Evolutionary conservation across 1,284 basidiomycete species (phyloP).

Genomic region (Apiotrichum sp.): DNA sequence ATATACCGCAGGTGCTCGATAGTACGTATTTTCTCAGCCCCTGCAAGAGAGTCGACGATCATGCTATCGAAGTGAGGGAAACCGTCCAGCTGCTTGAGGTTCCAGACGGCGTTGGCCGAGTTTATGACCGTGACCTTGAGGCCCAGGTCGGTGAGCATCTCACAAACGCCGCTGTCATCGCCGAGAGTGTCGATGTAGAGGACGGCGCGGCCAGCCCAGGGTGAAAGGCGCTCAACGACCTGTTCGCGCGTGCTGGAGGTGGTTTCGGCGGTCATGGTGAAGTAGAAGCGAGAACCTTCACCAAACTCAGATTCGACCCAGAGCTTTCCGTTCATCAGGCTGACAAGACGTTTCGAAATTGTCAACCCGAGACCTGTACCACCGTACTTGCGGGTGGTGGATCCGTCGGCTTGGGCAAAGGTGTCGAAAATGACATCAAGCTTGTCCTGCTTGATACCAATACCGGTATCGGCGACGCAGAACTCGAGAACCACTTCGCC

Average conservation of each 20-base stretch:
- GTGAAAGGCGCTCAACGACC: slow-evolving; percentile 67
- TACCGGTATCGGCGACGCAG: slow-evolving; percentile 96
- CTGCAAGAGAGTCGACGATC: slow-evolving; percentile 78
- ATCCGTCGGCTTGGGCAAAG: slow-evolving; percentile 97
- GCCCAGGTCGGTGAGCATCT: slow-evolving; percentile 73
- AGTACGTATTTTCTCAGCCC: slow-evolving; percentile 81
- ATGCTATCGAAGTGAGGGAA: slow-evolving; percentile 93
- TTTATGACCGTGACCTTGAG: slow-evolving; percentile 73
- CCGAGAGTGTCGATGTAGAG: slow-evolving; percentile 83
- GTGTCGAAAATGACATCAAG: slow-evolving; percentile 98
- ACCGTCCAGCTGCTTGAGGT: slow-evolving; percentile 54
- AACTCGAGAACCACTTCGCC: slow-evolving; percentile 86
- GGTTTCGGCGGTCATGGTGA: slow-evolving; percentile 67
- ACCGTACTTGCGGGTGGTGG: slow-evolving; percentile 92
- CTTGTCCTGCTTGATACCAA: slow-evolving; percentile 99
- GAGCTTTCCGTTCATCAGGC: slow-evolving; percentile 96
- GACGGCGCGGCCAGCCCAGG: slow-evolving; percentile 64
- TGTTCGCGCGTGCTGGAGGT: slow-evolving; percentile 53
- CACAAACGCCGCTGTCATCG: slow-evolving; percentile 70
- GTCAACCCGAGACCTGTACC: slow-evolving; percentile 96
- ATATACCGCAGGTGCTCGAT: slow-evolving; percentile 94
- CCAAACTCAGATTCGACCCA: slow-evolving; percentile 95
- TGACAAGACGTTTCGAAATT: slow-evolving; percentile 90
- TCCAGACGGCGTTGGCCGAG: slow-evolving; percentile 68
- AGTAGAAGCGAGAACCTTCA: slow-evolving; percentile 94